phyloP scores from a whole-genome alignment of 805 yeast genomes.

The Yarrowia yakushimensis region DNA sequence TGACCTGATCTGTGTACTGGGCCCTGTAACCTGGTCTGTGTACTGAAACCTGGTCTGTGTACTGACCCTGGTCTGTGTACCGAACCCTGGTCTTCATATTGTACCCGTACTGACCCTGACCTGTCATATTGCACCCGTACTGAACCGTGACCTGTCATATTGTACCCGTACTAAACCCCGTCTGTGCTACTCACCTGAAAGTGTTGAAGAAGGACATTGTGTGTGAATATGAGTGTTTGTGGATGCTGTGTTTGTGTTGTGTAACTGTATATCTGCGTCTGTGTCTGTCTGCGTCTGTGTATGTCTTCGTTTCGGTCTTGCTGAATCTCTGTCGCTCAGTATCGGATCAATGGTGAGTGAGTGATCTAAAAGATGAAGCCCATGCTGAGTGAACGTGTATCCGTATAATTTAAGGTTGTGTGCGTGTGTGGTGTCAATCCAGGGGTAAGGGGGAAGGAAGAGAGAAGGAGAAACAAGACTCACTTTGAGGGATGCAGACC shows the following conservation, averaged over 20 bases:
- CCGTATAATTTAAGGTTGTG: background rate
- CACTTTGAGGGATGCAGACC: background rate
- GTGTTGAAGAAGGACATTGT: conserved; percentile 37
- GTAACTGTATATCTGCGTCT: background rate
- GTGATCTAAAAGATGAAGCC: background rate
- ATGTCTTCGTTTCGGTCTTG: background rate
- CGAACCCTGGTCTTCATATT: no score
- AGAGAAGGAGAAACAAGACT: background rate
- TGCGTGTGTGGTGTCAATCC: background rate
- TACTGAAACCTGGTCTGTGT: no score
- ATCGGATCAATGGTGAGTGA: background rate
- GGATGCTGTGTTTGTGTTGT: background rate
- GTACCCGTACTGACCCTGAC: no score
- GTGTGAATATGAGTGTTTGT: background rate
- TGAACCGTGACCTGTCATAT: no score
- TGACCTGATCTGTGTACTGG: no score
- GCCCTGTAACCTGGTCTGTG: no score
- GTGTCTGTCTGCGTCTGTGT: background rate
- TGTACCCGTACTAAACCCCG: no score
- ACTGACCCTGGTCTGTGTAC: no score
- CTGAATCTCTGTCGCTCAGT: background rate
- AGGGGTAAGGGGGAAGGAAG: conserved; percentile 1
- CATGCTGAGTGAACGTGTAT: background rate
- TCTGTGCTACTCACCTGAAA: conserved; percentile 32
- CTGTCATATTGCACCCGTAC: no score